Base-by-base conservation (phyloP, 2,329 filamentous ascomycete genomes). In the Hypoxylon rubiginosum region DNA sequence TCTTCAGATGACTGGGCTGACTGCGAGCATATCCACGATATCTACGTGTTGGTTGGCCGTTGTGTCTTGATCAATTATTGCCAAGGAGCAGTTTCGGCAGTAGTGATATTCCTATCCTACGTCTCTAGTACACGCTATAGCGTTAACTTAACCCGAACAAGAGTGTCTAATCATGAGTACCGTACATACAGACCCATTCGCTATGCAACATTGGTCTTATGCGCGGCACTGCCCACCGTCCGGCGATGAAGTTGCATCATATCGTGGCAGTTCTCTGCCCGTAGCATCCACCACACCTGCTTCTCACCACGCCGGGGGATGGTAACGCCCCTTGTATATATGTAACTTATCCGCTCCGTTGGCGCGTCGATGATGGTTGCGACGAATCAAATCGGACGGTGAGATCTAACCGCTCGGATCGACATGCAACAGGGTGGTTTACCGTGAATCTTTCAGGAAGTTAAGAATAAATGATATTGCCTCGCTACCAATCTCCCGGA, bases 391-490 rank as follows among this genome's bases (percentile, higher is more conserved):
- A 6, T n/a, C 1, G n/a, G 36, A 41, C 10, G 36, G 3, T n/a
- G 36, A 17, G 15, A 1, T 2, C 36, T 41, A 41, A 41, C n/a
- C n/a, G 36, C 4, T 21, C 50, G 28, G 55, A 58, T 50, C 45
- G 45, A 30, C 28, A 21, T 58, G 15, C 45, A 30, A 13, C 54
- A 28, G 17, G 21, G 17, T 10, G 10, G 24, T 21, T 43, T n/a
- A 13, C 24, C 51, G 17, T 28, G 51, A 9, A 11, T 24, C 39
- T 11, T 39, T 4, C 11, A 10, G 41, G 34, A 19, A 34, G 17
- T 45, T 48, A 46, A 24, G 21, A 58, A 50, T 58, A 58, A 58
- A 58, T 50, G 55, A 17, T 50, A 24, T 51, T 19, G 24, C 55
- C 55, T 43, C 36, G 24, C 24, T 58, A 58, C 55, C 46, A 48